Conservation (phyloP, 192 early-diverging fungal species). For the Coemansia sp. region DNA sequence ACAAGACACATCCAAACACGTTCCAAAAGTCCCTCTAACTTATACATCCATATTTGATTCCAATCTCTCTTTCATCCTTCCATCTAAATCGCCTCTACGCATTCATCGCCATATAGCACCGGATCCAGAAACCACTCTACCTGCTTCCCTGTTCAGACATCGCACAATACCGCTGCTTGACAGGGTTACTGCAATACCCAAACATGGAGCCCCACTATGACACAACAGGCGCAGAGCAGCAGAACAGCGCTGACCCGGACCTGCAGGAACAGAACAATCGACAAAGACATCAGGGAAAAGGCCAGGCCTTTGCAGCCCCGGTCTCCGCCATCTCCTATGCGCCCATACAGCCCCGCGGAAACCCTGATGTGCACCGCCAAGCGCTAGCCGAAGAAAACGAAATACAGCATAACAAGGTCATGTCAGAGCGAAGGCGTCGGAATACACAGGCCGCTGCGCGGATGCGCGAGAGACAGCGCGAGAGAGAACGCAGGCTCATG, state of each 20-base stretch:
- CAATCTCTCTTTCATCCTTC: not conserved
- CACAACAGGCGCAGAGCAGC: not conserved
- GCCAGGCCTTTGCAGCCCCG: constrained; percentile 5
- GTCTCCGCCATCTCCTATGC: constrained; percentile 13
- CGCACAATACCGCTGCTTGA: not conserved
- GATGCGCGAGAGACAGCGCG: constrained; percentile 52
- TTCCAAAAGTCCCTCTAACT: not conserved
- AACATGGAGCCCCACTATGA: not conserved
- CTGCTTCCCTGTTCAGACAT: too few relatives aligned
- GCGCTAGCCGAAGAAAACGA: constrained; percentile 48
- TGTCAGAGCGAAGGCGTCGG: constrained; percentile 27
- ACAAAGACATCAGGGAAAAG: not conserved
- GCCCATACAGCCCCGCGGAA: constrained; percentile 46
- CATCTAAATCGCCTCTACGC: too few relatives aligned
- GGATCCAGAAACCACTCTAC: too few relatives aligned
- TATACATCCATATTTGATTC: not conserved
- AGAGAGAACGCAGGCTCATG: constrained; percentile 35
- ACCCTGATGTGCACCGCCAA: constrained; percentile 51
- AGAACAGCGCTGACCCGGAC: constrained; percentile 2
- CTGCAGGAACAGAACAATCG: not conserved
- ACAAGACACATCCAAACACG: not conserved
- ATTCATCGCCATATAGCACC: too few relatives aligned
- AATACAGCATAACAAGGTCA: constrained; percentile 28
- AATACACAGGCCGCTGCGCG: constrained; percentile 50
- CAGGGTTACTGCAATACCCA: not conserved